These are phyloP conservation scores for Starmerella khaoyaiensis DNA, from an alignment of 805 yeast species.

Conservation along the genomic window DNA sequence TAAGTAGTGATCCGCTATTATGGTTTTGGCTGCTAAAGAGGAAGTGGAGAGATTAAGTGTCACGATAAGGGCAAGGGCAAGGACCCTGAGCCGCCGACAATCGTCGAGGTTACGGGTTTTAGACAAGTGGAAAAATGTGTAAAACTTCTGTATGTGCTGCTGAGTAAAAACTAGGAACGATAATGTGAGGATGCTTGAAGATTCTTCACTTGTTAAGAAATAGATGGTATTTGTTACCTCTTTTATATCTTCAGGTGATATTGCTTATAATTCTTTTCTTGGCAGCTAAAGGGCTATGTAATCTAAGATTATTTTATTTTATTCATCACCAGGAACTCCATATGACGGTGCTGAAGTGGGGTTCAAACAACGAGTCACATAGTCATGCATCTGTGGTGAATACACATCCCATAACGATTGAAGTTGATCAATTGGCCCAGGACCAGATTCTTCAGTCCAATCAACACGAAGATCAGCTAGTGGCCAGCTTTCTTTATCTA, in stretches of 20 bases:
- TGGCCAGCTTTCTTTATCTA: slow-evolving; percentile 15
- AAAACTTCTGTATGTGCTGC: too few species aligned
- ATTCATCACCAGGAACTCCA: slow-evolving; percentile 19
- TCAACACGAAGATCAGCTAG: slow-evolving; percentile 17
- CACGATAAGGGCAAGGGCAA: too few species aligned
- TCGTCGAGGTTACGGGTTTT: too few species aligned
- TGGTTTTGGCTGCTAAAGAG: too few species aligned
- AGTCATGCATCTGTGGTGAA: slow-evolving; percentile 18
- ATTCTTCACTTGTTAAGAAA: background rate
- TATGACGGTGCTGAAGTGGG: slow-evolving; percentile 17
- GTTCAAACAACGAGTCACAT: slow-evolving; percentile 12
- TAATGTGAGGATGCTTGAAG: too few species aligned
- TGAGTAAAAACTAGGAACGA: too few species aligned
- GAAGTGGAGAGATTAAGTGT: too few species aligned
- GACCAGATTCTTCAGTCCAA: slow-evolving; percentile 12
- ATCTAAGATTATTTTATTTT: background rate
- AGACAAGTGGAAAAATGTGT: too few species aligned
- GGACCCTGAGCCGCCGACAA: too few species aligned
- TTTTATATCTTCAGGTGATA: background rate
- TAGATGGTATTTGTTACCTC: background rate
- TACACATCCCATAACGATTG: slow-evolving; percentile 13
- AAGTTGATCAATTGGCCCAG: slow-evolving; percentile 10
- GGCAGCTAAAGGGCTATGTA: background rate
- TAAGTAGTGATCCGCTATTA: too few species aligned
- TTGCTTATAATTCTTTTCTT: background rate